A percentile compares a stretch with the other conserved stretches of the same genome.
phyloP scores from a whole-genome alignment of 2,329 filamentous ascomycete genomes.

The Rhynchosporium secalis region DNA sequence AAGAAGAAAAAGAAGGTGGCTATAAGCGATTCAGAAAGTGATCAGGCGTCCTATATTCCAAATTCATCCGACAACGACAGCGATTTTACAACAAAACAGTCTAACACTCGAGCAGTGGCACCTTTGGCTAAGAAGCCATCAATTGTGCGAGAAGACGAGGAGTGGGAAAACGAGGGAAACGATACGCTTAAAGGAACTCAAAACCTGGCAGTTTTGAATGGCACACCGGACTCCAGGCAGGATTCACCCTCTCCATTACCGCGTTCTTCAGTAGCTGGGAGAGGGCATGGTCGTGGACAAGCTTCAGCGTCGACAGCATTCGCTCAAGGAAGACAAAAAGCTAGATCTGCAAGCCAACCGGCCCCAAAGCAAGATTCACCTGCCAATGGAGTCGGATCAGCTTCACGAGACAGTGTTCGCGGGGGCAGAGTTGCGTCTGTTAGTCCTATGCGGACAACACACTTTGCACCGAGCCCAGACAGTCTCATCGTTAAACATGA shows the following conservation, averaged over 20 bases:
- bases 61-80: conserved; percentile 38
- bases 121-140: conserved; percentile 46
- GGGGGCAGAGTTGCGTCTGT: conserved; percentile 43
- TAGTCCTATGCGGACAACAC: conserved; percentile 68
- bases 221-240: conserved; percentile 20
- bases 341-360: conserved; percentile 32
- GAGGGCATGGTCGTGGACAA: conserved; percentile 33
- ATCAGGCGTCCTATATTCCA: conserved; percentile 32
- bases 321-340: conserved; percentile 28
- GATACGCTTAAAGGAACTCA: conserved; percentile 27
- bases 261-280: conserved; percentile 28
- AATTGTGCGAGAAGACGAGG: conserved; percentile 49
- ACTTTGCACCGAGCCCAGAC: conserved; percentile 61
- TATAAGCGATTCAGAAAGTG: conserved; percentile 33
- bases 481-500: conserved; percentile 62
- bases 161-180: conserved; percentile 43
- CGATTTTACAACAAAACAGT: conserved; percentile 26
- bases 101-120: conserved; percentile 29
- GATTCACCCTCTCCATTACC: conserved; percentile 35
- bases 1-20: conserved; percentile 35
- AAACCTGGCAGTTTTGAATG: conserved; percentile 18
- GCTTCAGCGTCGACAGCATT: conserved; percentile 29
- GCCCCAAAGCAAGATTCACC: conserved; percentile 19
- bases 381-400: conserved; percentile 26
- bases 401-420: conserved; percentile 31